phyloP scores from a whole-genome alignment of 164 flowering plant species.

The Amborella trichopoda region DNA sequence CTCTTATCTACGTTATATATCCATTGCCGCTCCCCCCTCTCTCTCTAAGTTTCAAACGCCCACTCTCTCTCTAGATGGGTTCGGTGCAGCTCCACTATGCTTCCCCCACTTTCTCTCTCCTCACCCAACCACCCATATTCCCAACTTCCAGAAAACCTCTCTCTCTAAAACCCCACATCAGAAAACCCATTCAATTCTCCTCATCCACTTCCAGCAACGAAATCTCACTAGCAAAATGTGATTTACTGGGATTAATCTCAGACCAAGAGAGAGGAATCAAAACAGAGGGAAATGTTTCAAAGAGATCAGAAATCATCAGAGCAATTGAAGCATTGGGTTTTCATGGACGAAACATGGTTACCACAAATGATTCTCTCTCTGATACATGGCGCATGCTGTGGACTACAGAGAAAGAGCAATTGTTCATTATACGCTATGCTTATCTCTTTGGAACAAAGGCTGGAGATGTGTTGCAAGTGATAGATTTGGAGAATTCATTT shows the following conservation, averaged over 20 bases:
- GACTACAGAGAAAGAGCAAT: conserved; percentile 98
- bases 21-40: no score
- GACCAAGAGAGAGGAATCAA: conserved; percentile 77
- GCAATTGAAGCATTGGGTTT: conserved; percentile 55
- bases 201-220: conserved; percentile 2
- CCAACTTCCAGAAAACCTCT: no score
- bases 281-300: conserved; percentile 44
- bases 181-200: no score
- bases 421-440: conserved; percentile 76
- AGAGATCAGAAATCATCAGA: conserved; percentile 39
- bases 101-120: no score
- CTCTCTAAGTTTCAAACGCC: no score
- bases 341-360: conserved; percentile 34
- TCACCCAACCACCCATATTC: no score
- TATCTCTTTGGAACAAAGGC: conserved; percentile 55
- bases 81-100: no score
- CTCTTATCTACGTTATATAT: no score
- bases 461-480: conserved; percentile 92
- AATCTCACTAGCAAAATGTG: conserved; percentile 33
- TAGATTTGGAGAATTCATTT: conserved; percentile 39
- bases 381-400: conserved; percentile 94
- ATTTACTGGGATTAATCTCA: conserved; percentile 59
- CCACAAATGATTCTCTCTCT: conserved; percentile 60
- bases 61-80: no score
- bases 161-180: no score